Evolutionary conservation across 2,329 filamentous ascomycete genomes (phyloP).

Genomic region (Penicillium decumbens): DNA sequence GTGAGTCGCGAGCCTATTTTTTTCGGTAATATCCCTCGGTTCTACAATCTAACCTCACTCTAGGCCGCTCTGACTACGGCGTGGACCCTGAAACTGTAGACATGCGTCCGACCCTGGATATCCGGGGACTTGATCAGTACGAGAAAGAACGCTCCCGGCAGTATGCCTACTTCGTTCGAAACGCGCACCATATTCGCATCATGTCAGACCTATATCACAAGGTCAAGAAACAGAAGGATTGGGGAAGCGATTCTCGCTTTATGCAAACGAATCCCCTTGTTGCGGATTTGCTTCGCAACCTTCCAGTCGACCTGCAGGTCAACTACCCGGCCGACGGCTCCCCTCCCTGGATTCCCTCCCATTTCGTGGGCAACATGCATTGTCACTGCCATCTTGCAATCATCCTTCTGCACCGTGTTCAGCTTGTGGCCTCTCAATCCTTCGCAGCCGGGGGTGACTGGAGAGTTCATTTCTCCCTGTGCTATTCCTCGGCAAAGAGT

Average conservation of each 20-base stretch:
- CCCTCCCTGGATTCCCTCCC: conserved; percentile 76
- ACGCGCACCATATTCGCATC: conserved; percentile 70
- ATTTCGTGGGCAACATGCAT: conserved; percentile 85
- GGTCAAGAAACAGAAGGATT: conserved; percentile 72
- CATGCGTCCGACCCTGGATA: conserved; percentile 60
- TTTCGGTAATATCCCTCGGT: background rate
- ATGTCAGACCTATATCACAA: conserved; percentile 72
- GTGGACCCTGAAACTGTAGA: conserved; percentile 73
- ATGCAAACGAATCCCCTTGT: conserved; percentile 74
- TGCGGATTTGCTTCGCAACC: conserved; percentile 66
- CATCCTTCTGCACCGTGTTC: conserved; percentile 82
- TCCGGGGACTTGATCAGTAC: conserved; percentile 64
- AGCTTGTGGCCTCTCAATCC: conserved; percentile 72
- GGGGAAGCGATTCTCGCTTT: conserved; percentile 81
- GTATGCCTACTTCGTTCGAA: conserved; percentile 73
- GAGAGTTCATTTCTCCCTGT: conserved; percentile 83
- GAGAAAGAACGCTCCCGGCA: conserved; percentile 78
- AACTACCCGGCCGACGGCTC: conserved; percentile 73
- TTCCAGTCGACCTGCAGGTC: conserved; percentile 74
- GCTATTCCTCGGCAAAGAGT: conserved; percentile 76
- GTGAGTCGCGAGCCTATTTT: conserved; percentile 43
- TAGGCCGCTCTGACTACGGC: conserved; percentile 72
- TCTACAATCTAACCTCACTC: conserved; percentile 10
- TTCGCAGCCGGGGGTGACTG: conserved; percentile 67
- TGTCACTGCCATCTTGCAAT: conserved; percentile 81